phyloP scores from a whole-genome alignment of 345 rosid species.

The Arabis alpina region DNA sequence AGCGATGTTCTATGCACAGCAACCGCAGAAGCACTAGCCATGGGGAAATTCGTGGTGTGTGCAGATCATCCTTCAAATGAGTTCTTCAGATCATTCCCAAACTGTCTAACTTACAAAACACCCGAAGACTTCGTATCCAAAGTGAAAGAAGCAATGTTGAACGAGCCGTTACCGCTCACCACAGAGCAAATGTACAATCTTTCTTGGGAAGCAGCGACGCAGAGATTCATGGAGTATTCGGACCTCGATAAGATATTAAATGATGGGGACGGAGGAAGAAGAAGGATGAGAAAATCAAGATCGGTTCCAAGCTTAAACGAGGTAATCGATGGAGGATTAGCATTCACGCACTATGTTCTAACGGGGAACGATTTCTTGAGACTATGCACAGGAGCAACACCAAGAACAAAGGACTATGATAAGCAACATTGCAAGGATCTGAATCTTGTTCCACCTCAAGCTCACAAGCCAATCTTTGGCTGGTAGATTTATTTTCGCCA shows the following conservation, averaged over 20 bases:
- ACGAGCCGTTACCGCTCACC: slow-evolving; percentile 86
- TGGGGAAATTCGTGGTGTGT: slow-evolving; percentile 96
- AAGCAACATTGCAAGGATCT: slow-evolving; percentile 89
- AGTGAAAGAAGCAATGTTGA: slow-evolving; percentile 82
- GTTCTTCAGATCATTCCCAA: slow-evolving; percentile 94
- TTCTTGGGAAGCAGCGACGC: slow-evolving; percentile 98
- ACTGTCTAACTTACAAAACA: slow-evolving; percentile 88
- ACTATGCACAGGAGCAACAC: slow-evolving; percentile 83
- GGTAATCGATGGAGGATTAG: slow-evolving; percentile 82
- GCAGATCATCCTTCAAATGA: slow-evolving; percentile 99
- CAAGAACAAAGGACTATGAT: slow-evolving; percentile 77
- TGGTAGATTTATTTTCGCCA: slow-evolving; percentile 27
- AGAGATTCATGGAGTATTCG: slow-evolving; percentile 83
- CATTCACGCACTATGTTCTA: slow-evolving; percentile 83
- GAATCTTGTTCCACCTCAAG: slow-evolving; percentile 78
- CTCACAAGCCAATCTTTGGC: slow-evolving; percentile 56
- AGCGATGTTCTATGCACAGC: slow-evolving; percentile 99
- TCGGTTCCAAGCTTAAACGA: slow-evolving; percentile 65
- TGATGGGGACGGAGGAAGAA: slow-evolving; percentile 37
- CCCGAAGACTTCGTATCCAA: slow-evolving; percentile 82
- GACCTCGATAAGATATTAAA: slow-evolving; percentile 71
- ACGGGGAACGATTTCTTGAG: slow-evolving; percentile 91
- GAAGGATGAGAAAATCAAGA: slow-evolving; percentile 50
- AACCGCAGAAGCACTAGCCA: slow-evolving; percentile 97
- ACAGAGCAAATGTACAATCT: slow-evolving; percentile 78